phyloP scores from a whole-genome alignment of 2,329 filamentous ascomycete genomes.

The Aspergillus intermedius region DNA sequence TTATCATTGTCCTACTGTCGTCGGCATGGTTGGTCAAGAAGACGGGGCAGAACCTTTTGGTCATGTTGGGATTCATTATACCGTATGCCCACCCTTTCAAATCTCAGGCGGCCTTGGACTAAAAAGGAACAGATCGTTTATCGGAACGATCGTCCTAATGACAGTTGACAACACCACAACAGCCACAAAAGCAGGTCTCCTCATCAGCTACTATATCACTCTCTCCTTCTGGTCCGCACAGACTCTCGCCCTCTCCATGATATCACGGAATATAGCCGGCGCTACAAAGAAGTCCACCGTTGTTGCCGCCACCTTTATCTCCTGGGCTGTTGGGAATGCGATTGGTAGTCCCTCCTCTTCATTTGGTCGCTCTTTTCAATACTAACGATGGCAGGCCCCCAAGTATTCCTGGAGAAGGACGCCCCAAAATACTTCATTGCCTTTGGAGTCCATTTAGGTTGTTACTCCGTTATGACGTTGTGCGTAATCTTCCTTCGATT shows the following conservation, averaged over 20 bases:
- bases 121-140: constrained; percentile 49
- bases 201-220: constrained; percentile 70
- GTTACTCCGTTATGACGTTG: constrained; percentile 56
- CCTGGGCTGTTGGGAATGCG: constrained; percentile 63
- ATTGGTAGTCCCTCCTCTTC: constrained; percentile 41
- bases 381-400: constrained; percentile 43
- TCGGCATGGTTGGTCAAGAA: constrained; percentile 64
- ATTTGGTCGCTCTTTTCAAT: neutral
- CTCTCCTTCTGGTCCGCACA: constrained; percentile 72
- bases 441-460: constrained; percentile 63
- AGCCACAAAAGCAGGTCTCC: constrained; percentile 57
- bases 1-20: constrained; percentile 61
- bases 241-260: constrained; percentile 59
- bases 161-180: constrained; percentile 55
- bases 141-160: constrained; percentile 68
- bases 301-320: constrained; percentile 63
- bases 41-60: constrained; percentile 60
- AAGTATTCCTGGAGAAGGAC: constrained; percentile 57
- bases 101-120: neutral
- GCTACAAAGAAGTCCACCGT: constrained; percentile 67
- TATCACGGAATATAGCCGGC: constrained; percentile 63
- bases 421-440: constrained; percentile 62
- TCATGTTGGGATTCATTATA: constrained; percentile 60
- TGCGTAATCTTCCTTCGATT: constrained; percentile 54
- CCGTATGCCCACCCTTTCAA: constrained; percentile 45